These are phyloP conservation scores for Dissophora ornata DNA, from an alignment of 192 early-diverging fungal genomes.

Conservation along the genomic window DNA sequence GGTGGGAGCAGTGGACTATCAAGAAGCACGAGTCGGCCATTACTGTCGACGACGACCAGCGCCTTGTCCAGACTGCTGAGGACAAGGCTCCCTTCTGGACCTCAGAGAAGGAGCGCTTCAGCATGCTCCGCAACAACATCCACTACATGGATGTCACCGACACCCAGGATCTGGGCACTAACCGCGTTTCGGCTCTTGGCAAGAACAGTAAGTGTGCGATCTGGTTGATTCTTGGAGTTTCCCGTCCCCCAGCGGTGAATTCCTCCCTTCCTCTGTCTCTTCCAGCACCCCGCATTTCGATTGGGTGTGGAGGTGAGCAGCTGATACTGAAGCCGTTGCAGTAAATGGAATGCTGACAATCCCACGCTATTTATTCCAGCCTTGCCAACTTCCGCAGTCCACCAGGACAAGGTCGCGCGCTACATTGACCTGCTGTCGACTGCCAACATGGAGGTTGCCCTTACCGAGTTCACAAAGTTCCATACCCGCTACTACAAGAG, in stretches of 20 bases:
- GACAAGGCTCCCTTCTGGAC: slow-evolving; percentile 67
- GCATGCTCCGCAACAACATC: slow-evolving; percentile 71
- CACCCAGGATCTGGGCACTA: slow-evolving; percentile 59
- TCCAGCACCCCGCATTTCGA: too few species aligned
- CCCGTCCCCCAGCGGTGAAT: too few species aligned
- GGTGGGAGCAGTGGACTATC: slow-evolving; percentile 43
- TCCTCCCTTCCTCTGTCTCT: too few species aligned
- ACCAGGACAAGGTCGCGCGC: slow-evolving; percentile 67
- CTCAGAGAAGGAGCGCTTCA: slow-evolving; percentile 68
- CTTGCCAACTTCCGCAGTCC: slow-evolving; percentile 66
- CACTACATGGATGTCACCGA: slow-evolving; percentile 94
- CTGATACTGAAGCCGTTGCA: too few species aligned
- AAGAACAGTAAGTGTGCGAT: slow-evolving; percentile 16
- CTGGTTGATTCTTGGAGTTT: too few species aligned
- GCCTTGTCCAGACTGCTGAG: slow-evolving; percentile 58
- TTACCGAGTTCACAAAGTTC: slow-evolving; percentile 86
- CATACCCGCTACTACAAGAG: slow-evolving; percentile 92
- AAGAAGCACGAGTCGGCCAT: slow-evolving; percentile 23
- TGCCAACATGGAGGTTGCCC: slow-evolving; percentile 71
- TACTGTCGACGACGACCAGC: slow-evolving; percentile 15
- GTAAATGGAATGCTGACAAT: too few species aligned
- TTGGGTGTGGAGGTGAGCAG: too few species aligned
- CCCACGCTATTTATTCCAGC: slow-evolving; percentile 20
- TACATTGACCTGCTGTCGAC: slow-evolving; percentile 74
- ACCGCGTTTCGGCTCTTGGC: slow-evolving; percentile 6